phyloP scores from a whole-genome alignment of 768 basidiomycete species.

The Boletus pseudo-olivaceus region DNA sequence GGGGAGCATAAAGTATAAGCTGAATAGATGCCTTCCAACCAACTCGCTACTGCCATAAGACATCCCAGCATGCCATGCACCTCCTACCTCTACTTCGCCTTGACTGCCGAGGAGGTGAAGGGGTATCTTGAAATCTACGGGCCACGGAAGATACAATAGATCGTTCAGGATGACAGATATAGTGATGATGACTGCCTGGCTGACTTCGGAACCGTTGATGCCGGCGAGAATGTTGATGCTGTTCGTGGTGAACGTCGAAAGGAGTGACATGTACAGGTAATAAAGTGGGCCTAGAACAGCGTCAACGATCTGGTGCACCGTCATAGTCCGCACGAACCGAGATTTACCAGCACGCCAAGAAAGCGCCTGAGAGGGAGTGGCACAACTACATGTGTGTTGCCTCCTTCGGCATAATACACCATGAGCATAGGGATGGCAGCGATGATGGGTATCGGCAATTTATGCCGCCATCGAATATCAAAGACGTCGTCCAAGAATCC shows the following conservation, averaged over 20 bases:
- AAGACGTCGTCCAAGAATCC: slow-evolving; percentile 98
- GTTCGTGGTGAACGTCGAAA: slow-evolving; percentile 97
- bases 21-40: slow-evolving; percentile 91
- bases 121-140: slow-evolving; percentile 68
- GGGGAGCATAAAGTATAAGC: slow-evolving; percentile 95
- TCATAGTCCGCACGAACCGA: slow-evolving; percentile 58
- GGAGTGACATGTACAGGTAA: slow-evolving; percentile 92
- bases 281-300: slow-evolving; percentile 75
- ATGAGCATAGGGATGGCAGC: slow-evolving; percentile 92
- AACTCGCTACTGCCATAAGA: slow-evolving; percentile 81
- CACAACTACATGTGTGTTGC: slow-evolving; percentile 90
- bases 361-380: slow-evolving; percentile 76
- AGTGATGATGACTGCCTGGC: slow-evolving; percentile 90
- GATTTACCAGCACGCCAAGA: slow-evolving; percentile 76
- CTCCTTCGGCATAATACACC: slow-evolving; percentile 94
- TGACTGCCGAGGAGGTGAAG: slow-evolving; percentile 64
- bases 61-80: slow-evolving; percentile 81
- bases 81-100: slow-evolving; percentile 69
- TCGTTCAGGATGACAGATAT: slow-evolving; percentile 90
- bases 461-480: slow-evolving; percentile 98
- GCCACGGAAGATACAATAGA: slow-evolving; percentile 90
- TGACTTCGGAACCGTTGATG: slow-evolving; percentile 94
- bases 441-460: slow-evolving; percentile 94
- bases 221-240: slow-evolving; percentile 99
- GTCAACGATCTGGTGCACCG: slow-evolving; percentile 1